phyloP scores from a whole-genome alignment of 2,329 filamentous ascomycete genomes.

The Aspergillus tanneri region DNA sequence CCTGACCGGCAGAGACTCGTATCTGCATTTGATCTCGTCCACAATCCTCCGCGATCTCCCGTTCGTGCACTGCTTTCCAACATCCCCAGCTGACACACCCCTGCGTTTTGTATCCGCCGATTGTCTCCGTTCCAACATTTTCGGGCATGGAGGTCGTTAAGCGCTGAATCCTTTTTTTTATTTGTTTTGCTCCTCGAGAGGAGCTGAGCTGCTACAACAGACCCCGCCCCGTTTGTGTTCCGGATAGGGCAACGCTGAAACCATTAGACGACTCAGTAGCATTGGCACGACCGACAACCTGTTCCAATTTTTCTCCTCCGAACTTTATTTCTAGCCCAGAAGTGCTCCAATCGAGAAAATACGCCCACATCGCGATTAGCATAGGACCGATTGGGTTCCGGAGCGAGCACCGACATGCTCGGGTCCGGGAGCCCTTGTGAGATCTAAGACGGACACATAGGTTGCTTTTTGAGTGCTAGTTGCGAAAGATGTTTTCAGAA shows the following conservation, averaged over 20 bases:
- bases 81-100: conserved; percentile 11
- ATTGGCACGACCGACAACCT: conserved; percentile 23
- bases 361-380: conserved; percentile 14
- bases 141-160: conserved; percentile 25
- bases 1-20: conserved; percentile 22
- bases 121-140: conserved; percentile 6
- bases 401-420: conserved; percentile 43
- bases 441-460: conserved; percentile 33
- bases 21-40: conserved; percentile 12
- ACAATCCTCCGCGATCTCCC: conserved; percentile 17
- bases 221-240: conserved; percentile 33
- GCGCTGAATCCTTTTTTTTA: conserved; percentile 19
- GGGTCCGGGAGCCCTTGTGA: conserved; percentile 45
- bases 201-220: conserved; percentile 27
- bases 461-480: conserved; percentile 36
- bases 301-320: conserved; percentile 5
- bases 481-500: conserved; percentile 47
- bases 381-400: conserved; percentile 35
- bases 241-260: conserved; percentile 30
- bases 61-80: conserved; percentile 8
- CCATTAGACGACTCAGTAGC: conserved; percentile 26
- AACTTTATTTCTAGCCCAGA: conserved; percentile 1
- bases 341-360: conserved; percentile 3
- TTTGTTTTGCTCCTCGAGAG: conserved; percentile 25
- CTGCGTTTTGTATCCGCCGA: conserved; percentile 8